Evolutionary conservation across 2,329 filamentous ascomycete species (phyloP).

Genomic region (Botrytis paeoniae): DNA sequence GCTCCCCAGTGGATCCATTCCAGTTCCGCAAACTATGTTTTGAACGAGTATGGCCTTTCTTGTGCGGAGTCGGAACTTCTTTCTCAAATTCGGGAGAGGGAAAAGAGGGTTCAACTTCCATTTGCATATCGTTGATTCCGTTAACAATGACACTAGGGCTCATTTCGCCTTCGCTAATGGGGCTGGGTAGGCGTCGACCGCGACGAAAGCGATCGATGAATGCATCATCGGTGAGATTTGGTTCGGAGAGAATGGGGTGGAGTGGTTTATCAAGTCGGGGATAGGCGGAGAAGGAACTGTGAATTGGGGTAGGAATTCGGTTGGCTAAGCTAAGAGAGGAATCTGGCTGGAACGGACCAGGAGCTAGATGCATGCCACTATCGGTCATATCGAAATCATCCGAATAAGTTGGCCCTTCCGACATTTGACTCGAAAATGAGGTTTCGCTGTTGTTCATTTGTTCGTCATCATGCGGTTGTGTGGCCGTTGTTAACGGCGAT

Average conservation of each 20-base stretch:
- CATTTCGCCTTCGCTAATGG: conserved; percentile 38
- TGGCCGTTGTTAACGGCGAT: conserved; percentile 28
- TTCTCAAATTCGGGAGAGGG: conserved; percentile 25
- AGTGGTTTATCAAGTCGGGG: background rate
- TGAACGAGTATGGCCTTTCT: conserved; percentile 37
- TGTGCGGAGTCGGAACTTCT: conserved; percentile 31
- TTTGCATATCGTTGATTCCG: conserved; percentile 36
- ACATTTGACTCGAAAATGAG: conserved; percentile 31
- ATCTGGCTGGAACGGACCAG: conserved; percentile 35
- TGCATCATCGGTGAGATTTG: conserved; percentile 31
- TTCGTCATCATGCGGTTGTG: conserved; percentile 27
- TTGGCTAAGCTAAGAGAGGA: conserved; percentile 31
- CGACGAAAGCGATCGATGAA: conserved; percentile 31
- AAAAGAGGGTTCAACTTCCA: conserved; percentile 33
- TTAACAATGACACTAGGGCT: conserved; percentile 36
- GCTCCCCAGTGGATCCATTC: conserved; percentile 31
- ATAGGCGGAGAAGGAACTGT: conserved; percentile 36
- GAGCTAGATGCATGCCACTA: conserved; percentile 31
- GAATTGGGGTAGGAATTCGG: conserved; percentile 39
- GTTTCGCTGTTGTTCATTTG: conserved; percentile 19
- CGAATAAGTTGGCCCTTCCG: conserved; percentile 29
- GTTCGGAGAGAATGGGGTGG: conserved; percentile 35
- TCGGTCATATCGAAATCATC: conserved; percentile 39
- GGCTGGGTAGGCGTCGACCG: conserved; percentile 36
- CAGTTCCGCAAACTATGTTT: conserved; percentile 37